Base-by-base conservation (phyloP, 306 rosid genomes). In the Pterocarpus macrocarpus region DNA sequence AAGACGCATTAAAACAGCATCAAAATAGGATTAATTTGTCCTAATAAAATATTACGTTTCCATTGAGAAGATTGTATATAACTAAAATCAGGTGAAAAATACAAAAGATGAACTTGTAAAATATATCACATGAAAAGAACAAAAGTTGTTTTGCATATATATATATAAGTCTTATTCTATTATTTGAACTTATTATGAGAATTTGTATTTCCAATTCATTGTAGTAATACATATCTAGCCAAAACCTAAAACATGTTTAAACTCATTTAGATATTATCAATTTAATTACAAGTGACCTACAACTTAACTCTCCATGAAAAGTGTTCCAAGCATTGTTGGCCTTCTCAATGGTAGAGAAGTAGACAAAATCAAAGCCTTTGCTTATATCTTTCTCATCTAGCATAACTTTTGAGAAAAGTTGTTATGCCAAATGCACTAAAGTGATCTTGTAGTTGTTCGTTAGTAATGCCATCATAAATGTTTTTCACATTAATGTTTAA, bases 331-430 rank as follows among this genome's bases (percentile, higher is more conserved):
- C 98, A 85, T 89, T 91, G 66, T 82, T 86, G 44, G 97, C 98
- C 85, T 94, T 97, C 86, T 91, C 97, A 2, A 92, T 89, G 61
- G 85, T 88, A 75, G 97, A 92, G 86, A 92, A 94, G 86, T 94
- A 91, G 69, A 94, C 90, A 85, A 94, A 94, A 69, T 97, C 97
- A 86, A 92, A 94, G 65, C 98, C 98, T 76, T 79, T 92, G 90
- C 91, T 90, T 69, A 86, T 87, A 75, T 97, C 97, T 81, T 87
- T 91, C 45, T 88, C 89, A 80, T 92, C 92, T 67, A 76, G 87
- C 98, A 94, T 94, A 72, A 94, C 80, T 85, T 90, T 92, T 22
- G 28, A 71, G 84, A 39, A 97, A 94, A 80, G 97, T 92, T 76
- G 92, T 91, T 43, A 90, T 84, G 72, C 98, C 98, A 73, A 92